Evolutionary conservation across 441 rosid genomes (phyloP).

Genomic region (Populus hybrid): DNA sequence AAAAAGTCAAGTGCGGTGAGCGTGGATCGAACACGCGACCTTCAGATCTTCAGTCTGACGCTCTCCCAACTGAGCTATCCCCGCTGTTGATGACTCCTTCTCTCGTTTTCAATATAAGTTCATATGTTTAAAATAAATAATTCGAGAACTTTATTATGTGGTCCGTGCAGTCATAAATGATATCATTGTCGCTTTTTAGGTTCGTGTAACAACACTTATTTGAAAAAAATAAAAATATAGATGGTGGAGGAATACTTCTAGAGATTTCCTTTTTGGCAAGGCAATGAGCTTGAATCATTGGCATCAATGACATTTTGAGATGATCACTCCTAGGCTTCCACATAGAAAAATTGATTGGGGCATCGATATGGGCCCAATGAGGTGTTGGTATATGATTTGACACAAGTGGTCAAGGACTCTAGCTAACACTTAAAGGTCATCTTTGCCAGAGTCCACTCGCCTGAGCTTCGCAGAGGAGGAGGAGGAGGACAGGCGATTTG

Average conservation of each 20-base stretch:
- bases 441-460: neutral
- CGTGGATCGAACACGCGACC: constrained; percentile 56
- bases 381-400: too few relatives aligned
- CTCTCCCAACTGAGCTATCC: constrained; percentile 97
- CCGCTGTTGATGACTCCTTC: constrained; percentile 8
- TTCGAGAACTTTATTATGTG: neutral
- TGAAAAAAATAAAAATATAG: too few relatives aligned
- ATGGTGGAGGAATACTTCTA: neutral
- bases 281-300: neutral
- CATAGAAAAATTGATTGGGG: neutral
- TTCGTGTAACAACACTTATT: neutral
- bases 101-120: accelerated
- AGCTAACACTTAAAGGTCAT: too few relatives aligned
- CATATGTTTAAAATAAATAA: too few relatives aligned
- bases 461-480: neutral
- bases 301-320: neutral
- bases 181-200: neutral
- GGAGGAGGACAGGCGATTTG: neutral
- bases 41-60: constrained; percentile 89
- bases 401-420: too few relatives aligned
- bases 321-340: neutral
- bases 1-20: neutral
- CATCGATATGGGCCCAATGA: too few relatives aligned
- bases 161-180: neutral
- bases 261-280: neutral